These are phyloP conservation scores for Scenedesmus sp. DNA, from an alignment of 163 green algal species.

Conservation along the genomic window DNA sequence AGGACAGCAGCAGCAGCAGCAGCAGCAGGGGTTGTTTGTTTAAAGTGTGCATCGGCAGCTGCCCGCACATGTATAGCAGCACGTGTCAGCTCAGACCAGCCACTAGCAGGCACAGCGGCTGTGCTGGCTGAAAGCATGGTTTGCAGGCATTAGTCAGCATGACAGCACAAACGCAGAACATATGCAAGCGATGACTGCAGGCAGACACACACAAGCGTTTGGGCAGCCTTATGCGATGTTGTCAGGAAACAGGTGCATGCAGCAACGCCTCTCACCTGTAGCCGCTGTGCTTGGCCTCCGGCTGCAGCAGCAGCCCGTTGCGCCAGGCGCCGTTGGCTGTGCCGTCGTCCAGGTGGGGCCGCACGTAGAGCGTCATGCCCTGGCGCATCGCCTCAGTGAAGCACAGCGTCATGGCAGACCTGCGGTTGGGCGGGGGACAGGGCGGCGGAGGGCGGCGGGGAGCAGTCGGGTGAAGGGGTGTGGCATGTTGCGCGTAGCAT, in stretches of 20 bases:
- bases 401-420: constrained; percentile 44
- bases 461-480: not conserved
- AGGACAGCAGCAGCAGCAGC: not conserved
- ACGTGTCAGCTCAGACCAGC: too few species aligned
- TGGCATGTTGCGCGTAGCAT: not conserved
- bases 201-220: not conserved
- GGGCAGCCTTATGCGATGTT: too few species aligned
- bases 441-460: not conserved
- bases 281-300: not conserved
- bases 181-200: not conserved
- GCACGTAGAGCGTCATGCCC: constrained; percentile 41
- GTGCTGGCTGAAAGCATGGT: too few species aligned
- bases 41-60: too few species aligned
- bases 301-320: constrained; percentile 50
- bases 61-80: not conserved
- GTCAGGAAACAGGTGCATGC: not conserved
- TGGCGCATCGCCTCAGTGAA: constrained; percentile 50
- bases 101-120: too few species aligned
- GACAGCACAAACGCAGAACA: not conserved
- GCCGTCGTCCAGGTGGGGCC: constrained; percentile 52
- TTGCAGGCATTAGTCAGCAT: not conserved
- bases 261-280: constrained; percentile 13
- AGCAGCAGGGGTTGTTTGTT: not conserved
- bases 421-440: not conserved
- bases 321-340: constrained; percentile 43